A percentile compares a stretch with the other conserved stretches of the same genome.
Conservation (phyloP, 179 eudicot genomes). For the Corrigiola litoralis region DNA sequence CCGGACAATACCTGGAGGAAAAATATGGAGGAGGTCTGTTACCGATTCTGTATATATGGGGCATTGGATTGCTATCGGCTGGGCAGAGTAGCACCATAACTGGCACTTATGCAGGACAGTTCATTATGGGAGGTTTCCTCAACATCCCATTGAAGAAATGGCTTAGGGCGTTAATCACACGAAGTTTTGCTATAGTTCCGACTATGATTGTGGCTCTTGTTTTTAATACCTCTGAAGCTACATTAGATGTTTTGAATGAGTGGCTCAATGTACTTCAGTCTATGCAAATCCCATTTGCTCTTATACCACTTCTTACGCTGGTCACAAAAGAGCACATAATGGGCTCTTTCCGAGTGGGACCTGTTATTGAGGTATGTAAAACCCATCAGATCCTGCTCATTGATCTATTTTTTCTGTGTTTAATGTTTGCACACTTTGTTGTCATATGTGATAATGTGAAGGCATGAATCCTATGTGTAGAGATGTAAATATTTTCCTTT, state of each 20-base stretch:
- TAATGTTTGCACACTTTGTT: background rate
- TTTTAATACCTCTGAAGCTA: constrained; percentile 68
- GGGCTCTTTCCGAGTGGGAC: constrained; percentile 77
- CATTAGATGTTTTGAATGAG: constrained; percentile 71
- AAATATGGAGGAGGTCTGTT: constrained; percentile 42
- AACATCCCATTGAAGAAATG: constrained; percentile 76
- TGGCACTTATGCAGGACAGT: constrained; percentile 95
- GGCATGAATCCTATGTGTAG: too few species aligned
- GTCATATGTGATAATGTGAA: too few species aligned
- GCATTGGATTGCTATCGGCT: constrained; percentile 64
- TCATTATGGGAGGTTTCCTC: constrained; percentile 93
- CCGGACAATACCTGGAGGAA: constrained; percentile 38
- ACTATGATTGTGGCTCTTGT: constrained; percentile 79
- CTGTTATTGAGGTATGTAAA: constrained; percentile 57
- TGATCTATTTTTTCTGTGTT: background rate
- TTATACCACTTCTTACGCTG: constrained; percentile 83
- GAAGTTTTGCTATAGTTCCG: constrained; percentile 87
- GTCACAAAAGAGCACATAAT: constrained; percentile 86
- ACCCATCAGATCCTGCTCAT: background rate
- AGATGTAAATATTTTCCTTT: too few species aligned
- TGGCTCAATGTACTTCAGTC: constrained; percentile 96
- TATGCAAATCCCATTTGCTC: constrained; percentile 87
- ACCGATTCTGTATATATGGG: constrained; percentile 48
- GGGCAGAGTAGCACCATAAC: constrained; percentile 98
- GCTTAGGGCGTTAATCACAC: constrained; percentile 78